Evolutionary conservation across 768 basidiomycete genomes (phyloP), one percentile per base, ranked within the genome.

Genomic region (Lentinula boryana): DNA sequence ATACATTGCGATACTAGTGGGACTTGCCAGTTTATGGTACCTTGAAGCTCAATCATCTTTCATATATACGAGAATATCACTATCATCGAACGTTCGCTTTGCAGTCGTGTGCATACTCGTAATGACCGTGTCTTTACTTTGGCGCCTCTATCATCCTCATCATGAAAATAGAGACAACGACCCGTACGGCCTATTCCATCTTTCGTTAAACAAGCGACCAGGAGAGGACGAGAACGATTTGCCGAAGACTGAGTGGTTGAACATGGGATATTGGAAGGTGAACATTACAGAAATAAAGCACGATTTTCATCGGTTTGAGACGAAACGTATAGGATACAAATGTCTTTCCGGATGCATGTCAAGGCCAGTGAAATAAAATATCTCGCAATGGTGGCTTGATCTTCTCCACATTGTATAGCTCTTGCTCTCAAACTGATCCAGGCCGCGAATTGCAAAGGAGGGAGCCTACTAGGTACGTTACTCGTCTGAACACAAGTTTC

Each of bases 201-300:
- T 84, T 13, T 63, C 73, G 1, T 71, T 87, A 58, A 87, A 87
- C 67, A 70, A 68, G 60, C 58, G 72, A 27, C 72, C 80, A 21
- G 72, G 71, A 13, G 75, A 76, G 23, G 65, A 70, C 41, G 64
- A 67, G 10, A 54, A 63, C 16, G 54, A 60, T 18, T 64, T 63
- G 1, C 83, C 81, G n/a, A 63, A 61, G 16, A 87, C 86, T 1
- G 85, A 88, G 70, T 88, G 86, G 87, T 70, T 88, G 36, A 88
- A 88, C 70, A 84, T 87, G 82, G 86, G 86, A 3, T 85, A 76
- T 62, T 88, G 86, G 87, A 80, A 80, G 78, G 86, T 84, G 40
- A 49, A 73, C 46, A 15, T 31, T n/a, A 5, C 51, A 18, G 27
- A 27, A 12, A 38, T 4, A n/a, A 41, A 49, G 8, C 27, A 41